phyloP scores from a whole-genome alignment of 805 yeast genomes.

The Lipomyces spencermartinsiae region DNA sequence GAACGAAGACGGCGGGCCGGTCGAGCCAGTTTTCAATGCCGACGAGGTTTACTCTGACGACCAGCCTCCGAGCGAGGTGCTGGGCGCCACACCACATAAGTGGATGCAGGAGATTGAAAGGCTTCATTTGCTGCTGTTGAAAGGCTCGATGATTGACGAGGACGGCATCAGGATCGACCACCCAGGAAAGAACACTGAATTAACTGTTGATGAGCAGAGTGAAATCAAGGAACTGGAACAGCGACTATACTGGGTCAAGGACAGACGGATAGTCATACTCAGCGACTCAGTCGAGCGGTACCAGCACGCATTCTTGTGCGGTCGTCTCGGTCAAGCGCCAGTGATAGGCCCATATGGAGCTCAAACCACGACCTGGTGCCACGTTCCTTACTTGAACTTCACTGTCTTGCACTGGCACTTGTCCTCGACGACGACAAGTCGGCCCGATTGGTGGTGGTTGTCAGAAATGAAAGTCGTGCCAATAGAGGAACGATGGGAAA shows the following conservation, averaged over 20 bases:
- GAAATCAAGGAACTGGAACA: not conserved
- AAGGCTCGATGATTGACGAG: not conserved
- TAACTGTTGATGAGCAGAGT: not conserved
- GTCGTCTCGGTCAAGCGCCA: conserved; percentile 1
- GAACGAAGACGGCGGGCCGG: not conserved
- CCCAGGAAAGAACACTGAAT: no score
- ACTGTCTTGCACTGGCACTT: conserved; percentile 36
- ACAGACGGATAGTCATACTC: conserved; percentile 19
- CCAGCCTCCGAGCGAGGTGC: not conserved
- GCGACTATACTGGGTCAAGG: conserved; percentile 12
- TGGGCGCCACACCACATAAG: conserved; percentile 9
- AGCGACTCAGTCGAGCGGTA: conserved; percentile 24
- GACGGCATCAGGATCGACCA: not conserved
- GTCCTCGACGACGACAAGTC: conserved; percentile 18
- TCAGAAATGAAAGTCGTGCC: conserved; percentile 23
- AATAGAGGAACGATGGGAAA: conserved; percentile 26
- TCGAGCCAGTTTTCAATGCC: not conserved
- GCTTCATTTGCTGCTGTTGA: not conserved
- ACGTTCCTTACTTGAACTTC: conserved; percentile 26
- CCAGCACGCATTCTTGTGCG: conserved; percentile 3
- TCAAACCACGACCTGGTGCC: conserved; percentile 31
- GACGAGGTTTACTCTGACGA: not conserved
- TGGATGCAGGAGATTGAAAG: conserved; percentile 10
- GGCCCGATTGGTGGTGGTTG: conserved; percentile 36
- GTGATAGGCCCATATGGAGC: not conserved